Evolutionary conservation across 805 yeast species (phyloP), one percentile per base, ranked within the genome.

Genomic region (Kodamaea neixiangensis): DNA sequence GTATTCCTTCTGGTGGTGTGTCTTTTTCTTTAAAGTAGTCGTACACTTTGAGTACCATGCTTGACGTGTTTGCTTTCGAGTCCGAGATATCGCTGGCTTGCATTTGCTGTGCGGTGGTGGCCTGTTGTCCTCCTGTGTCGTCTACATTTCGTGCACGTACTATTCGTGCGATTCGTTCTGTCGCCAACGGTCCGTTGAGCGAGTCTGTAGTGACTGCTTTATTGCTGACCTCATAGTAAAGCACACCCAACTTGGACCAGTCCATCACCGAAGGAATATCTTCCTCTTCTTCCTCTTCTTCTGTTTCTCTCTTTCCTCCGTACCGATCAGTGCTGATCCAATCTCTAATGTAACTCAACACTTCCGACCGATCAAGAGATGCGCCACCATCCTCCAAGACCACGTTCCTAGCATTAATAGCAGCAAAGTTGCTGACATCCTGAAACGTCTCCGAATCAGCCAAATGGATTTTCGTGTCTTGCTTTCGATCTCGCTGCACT

Each of bases 131-230:
- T 0, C 70, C 69, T 14, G 80, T 80, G 47, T 78, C 83, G 35
- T 67, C 77, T 4, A 68, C 60, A 29, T 73, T 56, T 43, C 76
- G 49, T 58, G 68, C 40, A 57, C 77, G 43, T 45, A 55, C 49
- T 0, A 62, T 61, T n/a, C 72, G 58, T n/a, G 63, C 67, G 57
- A 77, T 81, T 54, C 80, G 78, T 55, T 85, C 86, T 2, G 85
- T 72, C 14, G 79, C 82, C 39, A 89, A 68, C 0, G 96, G 91
- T 0, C 96, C 96, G 48, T 83, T 69, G 53, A 89, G 65, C 61
- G 86, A 88, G 54, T 85, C 87, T 17, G 76, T 68, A 0, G 81
- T 76, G 0, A 75, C 65, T 0, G 87, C 76, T 46, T 76, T 73
- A 3, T 61, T 61, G 50, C 86, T 78, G 31, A 76, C 60, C 53